phyloP scores from a whole-genome alignment of 139 green algal species.

The Micractinium conductrix region DNA sequence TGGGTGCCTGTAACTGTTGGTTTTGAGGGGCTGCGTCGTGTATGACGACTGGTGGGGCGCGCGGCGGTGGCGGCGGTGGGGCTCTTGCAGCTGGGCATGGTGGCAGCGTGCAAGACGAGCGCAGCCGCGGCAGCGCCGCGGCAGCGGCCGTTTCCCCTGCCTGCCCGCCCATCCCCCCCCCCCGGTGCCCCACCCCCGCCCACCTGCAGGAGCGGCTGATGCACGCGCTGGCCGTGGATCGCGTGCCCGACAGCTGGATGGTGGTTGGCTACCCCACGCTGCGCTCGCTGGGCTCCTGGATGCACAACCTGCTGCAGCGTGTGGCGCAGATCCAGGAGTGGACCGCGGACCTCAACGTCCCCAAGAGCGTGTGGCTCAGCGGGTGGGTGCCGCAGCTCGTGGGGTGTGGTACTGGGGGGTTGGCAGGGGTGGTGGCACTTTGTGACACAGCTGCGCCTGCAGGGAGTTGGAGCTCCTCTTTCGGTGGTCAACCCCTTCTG shows the following conservation, averaged over 20 bases:
- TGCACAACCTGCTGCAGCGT: slow-evolving; percentile 77
- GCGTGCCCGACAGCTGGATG: slow-evolving; percentile 69
- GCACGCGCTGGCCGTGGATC: slow-evolving; percentile 1
- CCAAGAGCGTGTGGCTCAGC: slow-evolving; percentile 86
- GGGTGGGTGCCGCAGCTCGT: slow-evolving; percentile 7
- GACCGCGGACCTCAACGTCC: slow-evolving; percentile 80
- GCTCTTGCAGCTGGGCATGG: too few relatives aligned
- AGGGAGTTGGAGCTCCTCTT: too few relatives aligned
- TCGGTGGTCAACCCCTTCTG: too few relatives aligned
- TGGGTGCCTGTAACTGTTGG: slow-evolving; percentile 1
- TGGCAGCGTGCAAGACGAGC: neutral
- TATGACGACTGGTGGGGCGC: too few relatives aligned
- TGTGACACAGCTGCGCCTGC: too few relatives aligned
- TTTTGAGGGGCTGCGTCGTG: too few relatives aligned
- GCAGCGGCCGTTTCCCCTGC: neutral
- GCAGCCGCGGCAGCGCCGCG: neutral
- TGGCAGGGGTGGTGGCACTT: too few relatives aligned
- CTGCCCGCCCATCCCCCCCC: too few relatives aligned
- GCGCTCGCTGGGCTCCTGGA: slow-evolving; percentile 74
- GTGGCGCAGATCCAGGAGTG: slow-evolving; percentile 87
- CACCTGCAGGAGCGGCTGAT: slow-evolving; percentile 28
- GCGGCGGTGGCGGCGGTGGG: too few relatives aligned
- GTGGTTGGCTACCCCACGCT: slow-evolving; percentile 85
- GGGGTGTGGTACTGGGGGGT: too few relatives aligned
- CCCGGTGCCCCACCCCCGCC: too few relatives aligned